A percentile compares a stretch with the other conserved stretches of the same genome.
Evolutionary conservation across 2,329 filamentous ascomycete genomes (phyloP).

Genomic region (Beauveria sp.): DNA sequence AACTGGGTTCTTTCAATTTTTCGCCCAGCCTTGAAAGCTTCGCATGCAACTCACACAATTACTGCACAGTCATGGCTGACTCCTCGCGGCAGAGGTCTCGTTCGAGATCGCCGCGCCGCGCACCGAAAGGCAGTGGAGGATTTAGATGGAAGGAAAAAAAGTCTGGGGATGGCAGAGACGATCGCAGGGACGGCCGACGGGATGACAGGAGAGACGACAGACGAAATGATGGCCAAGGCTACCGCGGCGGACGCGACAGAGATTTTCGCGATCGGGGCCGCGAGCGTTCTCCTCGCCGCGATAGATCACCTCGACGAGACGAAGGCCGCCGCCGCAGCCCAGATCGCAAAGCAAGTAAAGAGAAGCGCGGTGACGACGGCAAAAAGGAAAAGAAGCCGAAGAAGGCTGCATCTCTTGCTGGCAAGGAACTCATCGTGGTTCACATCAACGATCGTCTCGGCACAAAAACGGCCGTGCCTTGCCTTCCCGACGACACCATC

Average conservation of each 20-base stretch:
- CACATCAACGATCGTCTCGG: conserved; percentile 92
- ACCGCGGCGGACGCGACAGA: conserved; percentile 21
- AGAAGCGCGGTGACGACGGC: conserved; percentile 23
- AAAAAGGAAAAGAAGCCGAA: conserved; percentile 31
- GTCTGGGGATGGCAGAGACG: conserved; percentile 34
- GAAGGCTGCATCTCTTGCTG: conserved; percentile 23
- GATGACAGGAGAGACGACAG: conserved; percentile 31
- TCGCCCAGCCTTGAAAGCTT: background rate
- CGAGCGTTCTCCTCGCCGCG: conserved; percentile 13
- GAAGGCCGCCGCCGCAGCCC: conserved; percentile 14
- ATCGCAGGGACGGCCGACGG: conserved; percentile 30
- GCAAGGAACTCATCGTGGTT: conserved; percentile 86
- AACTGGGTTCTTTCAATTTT: background rate
- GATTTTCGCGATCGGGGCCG: conserved; percentile 19
- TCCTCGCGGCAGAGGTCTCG: conserved; percentile 17
- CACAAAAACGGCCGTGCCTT: conserved; percentile 91
- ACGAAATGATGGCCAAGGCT: conserved; percentile 16
- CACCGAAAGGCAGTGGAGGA: conserved; percentile 30
- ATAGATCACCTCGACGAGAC: conserved; percentile 15
- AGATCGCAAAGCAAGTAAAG: conserved; percentile 13
- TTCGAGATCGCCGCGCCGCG: conserved; percentile 21
- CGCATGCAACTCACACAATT: background rate
- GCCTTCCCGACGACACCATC: conserved; percentile 75
- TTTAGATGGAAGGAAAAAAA: conserved; percentile 53
- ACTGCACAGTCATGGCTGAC: conserved; percentile 17